Evolutionary conservation across 352 stramenopile genomes (phyloP).

Genomic region (Phytophthora litchii): DNA sequence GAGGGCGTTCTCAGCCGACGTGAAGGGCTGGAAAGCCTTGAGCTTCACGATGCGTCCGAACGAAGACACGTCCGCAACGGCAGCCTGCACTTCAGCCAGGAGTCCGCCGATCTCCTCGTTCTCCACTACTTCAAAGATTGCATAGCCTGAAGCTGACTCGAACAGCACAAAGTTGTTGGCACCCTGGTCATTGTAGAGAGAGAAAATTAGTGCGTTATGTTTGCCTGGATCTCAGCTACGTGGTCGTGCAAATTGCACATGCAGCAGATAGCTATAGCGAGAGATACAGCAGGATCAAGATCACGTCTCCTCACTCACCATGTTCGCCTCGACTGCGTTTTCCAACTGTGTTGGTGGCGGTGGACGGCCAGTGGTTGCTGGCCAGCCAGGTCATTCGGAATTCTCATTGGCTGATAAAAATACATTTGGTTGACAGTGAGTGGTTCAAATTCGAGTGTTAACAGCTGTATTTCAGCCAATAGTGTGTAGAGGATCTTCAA

Average conservation of each 20-base stretch:
- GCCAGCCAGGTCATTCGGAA: constrained; percentile 33
- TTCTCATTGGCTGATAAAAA: constrained; percentile 36
- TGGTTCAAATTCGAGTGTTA: not conserved
- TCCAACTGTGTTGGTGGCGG: constrained; percentile 39
- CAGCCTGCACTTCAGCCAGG: constrained; percentile 90
- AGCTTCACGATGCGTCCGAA: constrained; percentile 99
- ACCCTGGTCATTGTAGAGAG: constrained; percentile 22
- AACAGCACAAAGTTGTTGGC: constrained; percentile 94
- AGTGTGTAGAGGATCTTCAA: constrained; percentile 5
- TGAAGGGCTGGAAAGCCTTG: constrained; percentile 99
- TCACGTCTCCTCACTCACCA: constrained; percentile 33
- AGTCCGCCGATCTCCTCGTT: constrained; percentile 96
- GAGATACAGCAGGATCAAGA: constrained; percentile 1
- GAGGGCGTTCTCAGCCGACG: constrained; percentile 97
- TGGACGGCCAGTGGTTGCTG: constrained; percentile 29
- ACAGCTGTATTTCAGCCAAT: constrained; percentile 15
- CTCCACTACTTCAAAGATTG: constrained; percentile 98
- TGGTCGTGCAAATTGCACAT: constrained; percentile 14
- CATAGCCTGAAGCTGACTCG: constrained; percentile 98
- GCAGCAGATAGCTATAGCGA: constrained; percentile 4
- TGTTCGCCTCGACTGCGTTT: constrained; percentile 44
- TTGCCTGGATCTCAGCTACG: constrained; percentile 3
- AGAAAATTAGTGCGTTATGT: constrained; percentile 31
- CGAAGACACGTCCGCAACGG: constrained; percentile 92
- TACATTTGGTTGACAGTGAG: not conserved